Evolutionary conservation across 441 rosid genomes (phyloP), one percentile per base, ranked within the genome.

Genomic region (Bocquillonia castaneifolia): DNA sequence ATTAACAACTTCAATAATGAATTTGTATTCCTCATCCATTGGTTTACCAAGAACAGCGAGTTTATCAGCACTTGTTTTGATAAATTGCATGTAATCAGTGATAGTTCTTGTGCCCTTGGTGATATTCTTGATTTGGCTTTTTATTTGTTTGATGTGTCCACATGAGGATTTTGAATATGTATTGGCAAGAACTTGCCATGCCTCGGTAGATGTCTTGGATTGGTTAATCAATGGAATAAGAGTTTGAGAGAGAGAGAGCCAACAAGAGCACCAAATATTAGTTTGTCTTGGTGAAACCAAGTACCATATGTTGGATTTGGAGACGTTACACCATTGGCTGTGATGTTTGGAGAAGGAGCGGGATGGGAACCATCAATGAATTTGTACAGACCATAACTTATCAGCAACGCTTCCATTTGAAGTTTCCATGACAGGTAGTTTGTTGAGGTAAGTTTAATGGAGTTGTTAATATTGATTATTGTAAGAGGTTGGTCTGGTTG

Each of bases 131-230:
- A 59, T 22, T 34, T 59, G 45, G 40, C 36, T 39, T 36, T 59
- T 59, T 0, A 34, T 34, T 36, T 59, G 64, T 36, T 59, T 59
- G 47, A 59, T 59, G 25, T 59, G 64, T 0, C 47, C 64, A 59
- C 25, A 28, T 6, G 55, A 20, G 25, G 55, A 28, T 51, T 51
- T 51, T 2, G 55, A 26, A 28, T 26, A 55, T 8, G 59, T 55
- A n/a, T 26, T 55, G 59, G 59, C 59, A 2, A 55, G 31, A 7
- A 28, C 15, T 1, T 14, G 0, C 36, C 59, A 29, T 12, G 59
- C 37, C 0, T 55, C 36, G 1, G 31, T 6, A 2, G 36, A 26
- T 34, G 59, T 55, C 7, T 5, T 18, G 17, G 44, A 2, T 10
- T 34, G 44, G 0, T 2, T 18, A 2, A 32, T 34, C 2, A 59